phyloP scores from a whole-genome alignment of 1,284 basidiomycete genomes.

The Pseudozyma tsukubaensis region DNA sequence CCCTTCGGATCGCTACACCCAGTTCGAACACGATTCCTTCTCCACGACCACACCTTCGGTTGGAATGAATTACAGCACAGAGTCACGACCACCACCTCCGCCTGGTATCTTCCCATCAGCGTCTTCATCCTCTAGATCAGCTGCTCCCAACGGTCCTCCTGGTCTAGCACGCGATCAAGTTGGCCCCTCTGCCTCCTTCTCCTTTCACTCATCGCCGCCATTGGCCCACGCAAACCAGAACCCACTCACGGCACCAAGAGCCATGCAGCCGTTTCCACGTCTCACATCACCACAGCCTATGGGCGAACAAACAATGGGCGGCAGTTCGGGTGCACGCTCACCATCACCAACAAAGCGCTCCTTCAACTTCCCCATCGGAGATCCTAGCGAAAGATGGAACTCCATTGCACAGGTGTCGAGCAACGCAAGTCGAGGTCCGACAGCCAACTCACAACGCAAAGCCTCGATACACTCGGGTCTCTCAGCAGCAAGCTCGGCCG shows the following conservation, averaged over 20 bases:
- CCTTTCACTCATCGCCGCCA: slow-evolving; percentile 30
- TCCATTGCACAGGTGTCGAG: slow-evolving; percentile 48
- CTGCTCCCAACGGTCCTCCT: slow-evolving; percentile 6
- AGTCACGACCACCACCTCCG: slow-evolving; percentile 16
- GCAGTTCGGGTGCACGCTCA: slow-evolving; percentile 38
- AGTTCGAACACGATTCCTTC: slow-evolving; percentile 11
- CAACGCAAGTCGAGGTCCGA: slow-evolving; percentile 9
- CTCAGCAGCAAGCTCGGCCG: slow-evolving; percentile 16
- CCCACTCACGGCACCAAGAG: slow-evolving; percentile 42
- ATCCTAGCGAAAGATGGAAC: slow-evolving; percentile 58
- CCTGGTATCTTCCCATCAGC: slow-evolving; percentile 14
- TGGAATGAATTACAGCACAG: slow-evolving; percentile 21
- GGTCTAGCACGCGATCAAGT: slow-evolving; percentile 6
- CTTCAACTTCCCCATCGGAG: slow-evolving; percentile 55
- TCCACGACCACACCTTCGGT: slow-evolving; percentile 2
- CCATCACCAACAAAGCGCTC: slow-evolving; percentile 56
- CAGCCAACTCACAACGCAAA: slow-evolving; percentile 33
- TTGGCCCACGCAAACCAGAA: slow-evolving; percentile 17
- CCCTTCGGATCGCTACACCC: slow-evolving; percentile 10
- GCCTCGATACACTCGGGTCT: slow-evolving; percentile 33
- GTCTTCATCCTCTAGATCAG: slow-evolving; percentile 18
- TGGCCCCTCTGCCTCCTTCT: slow-evolving; percentile 14
- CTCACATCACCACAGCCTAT: slow-evolving; percentile 54
- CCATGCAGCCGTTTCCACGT: slow-evolving; percentile 55
- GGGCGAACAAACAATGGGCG: slow-evolving; percentile 13